A percentile compares a stretch with the other conserved stretches of the same genome.
Conservation (phyloP, 2,329 filamentous ascomycete species). For the Zymoseptoria brevis region DNA sequence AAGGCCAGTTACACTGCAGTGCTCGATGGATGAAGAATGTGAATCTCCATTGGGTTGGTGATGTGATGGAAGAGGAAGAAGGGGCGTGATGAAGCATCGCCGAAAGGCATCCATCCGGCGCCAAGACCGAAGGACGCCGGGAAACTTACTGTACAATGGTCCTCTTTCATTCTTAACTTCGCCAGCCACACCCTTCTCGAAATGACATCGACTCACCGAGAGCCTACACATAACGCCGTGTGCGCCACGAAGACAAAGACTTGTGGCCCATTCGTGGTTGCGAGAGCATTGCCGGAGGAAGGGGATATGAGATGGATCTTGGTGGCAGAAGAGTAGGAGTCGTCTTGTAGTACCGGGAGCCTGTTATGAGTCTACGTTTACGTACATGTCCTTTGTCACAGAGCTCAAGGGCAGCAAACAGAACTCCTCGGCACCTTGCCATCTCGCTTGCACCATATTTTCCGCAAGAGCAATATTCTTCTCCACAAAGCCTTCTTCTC, state of each 20-base stretch:
- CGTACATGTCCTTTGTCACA: conserved; percentile 15
- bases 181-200: background rate
- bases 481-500: conserved; percentile 18
- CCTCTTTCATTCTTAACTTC: background rate
- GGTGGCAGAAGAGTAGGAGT: no score
- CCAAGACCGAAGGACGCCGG: background rate
- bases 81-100: background rate
- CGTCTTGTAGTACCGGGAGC: no score
- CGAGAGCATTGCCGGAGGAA: background rate
- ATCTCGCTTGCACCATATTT: conserved; percentile 11
- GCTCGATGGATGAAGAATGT: background rate
- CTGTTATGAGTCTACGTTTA: conserved; percentile 9
- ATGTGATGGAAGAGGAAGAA: background rate
- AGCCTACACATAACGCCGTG: background rate
- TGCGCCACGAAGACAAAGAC: background rate
- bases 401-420: conserved; percentile 10
- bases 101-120: background rate
- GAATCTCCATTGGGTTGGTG: background rate
- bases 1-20: background rate
- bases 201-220: background rate
- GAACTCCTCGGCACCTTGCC: conserved; percentile 7
- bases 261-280: background rate
- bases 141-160: background rate
- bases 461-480: conserved; percentile 17
- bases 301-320: background rate